Conservation (phyloP, 805 yeast species). For the Saccharomycopsis sp. region DNA sequence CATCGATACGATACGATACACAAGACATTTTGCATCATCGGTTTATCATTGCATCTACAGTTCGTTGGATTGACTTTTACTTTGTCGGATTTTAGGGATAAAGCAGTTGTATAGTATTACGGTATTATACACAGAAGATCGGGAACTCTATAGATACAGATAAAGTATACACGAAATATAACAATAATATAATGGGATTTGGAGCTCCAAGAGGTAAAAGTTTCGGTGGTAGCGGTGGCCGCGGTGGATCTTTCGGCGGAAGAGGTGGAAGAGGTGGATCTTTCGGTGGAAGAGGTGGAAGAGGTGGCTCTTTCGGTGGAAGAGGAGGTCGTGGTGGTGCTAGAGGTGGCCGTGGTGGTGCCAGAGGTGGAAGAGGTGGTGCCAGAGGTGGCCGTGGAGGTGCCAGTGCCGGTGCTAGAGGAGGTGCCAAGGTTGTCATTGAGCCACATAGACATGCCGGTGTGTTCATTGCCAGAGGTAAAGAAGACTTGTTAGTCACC, state of each 20-base stretch:
- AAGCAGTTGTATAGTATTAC: not conserved
- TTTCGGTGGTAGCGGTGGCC: constrained; percentile 28
- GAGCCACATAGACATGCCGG: constrained; percentile 99
- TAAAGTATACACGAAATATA: constrained; percentile 8
- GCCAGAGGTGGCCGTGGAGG: constrained; percentile 54
- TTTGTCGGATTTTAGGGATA: not conserved
- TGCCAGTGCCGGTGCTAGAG: constrained; percentile 59
- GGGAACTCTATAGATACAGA: not conserved
- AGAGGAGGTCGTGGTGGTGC: constrained; percentile 41
- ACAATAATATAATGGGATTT: constrained; percentile 18
- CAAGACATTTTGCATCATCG: not conserved
- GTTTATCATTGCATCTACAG: not conserved
- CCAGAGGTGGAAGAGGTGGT: constrained; percentile 50
- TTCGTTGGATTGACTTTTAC: not conserved
- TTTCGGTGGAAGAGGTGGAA: constrained; percentile 36
- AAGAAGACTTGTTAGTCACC: constrained; percentile 96
- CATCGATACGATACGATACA: not conserved
- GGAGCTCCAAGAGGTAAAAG: constrained; percentile 36
- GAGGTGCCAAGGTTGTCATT: constrained; percentile 93
- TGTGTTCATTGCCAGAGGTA: constrained; percentile 99
- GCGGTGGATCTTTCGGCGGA: constrained; percentile 30
- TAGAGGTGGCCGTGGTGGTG: constrained; percentile 46
- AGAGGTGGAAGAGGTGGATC: constrained; percentile 24
- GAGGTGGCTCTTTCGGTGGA: constrained; percentile 46
- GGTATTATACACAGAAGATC: not conserved